Conservation (phyloP, 768 basidiomycete species). For the Amanita inopinata region DNA sequence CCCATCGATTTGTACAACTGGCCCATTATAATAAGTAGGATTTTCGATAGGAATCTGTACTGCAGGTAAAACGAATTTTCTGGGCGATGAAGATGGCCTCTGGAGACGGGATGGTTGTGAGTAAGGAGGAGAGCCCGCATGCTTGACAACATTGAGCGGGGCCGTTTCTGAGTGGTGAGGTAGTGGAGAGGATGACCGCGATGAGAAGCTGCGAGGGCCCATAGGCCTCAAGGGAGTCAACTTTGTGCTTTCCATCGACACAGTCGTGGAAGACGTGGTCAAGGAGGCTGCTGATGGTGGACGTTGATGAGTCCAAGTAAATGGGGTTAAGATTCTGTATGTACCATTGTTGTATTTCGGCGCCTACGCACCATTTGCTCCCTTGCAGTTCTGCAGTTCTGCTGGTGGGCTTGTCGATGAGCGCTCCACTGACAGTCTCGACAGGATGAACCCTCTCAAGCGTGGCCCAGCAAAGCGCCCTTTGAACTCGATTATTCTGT, state of each 20-base stretch:
- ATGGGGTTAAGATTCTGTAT: slow-evolving; percentile 19
- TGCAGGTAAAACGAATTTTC: background rate
- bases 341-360: background rate
- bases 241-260: slow-evolving; percentile 17
- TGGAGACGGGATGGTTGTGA: background rate
- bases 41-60: slow-evolving; percentile 4
- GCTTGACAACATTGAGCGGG: background rate
- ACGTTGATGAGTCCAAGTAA: slow-evolving; percentile 16
- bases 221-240: slow-evolving; percentile 42
- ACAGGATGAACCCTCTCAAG: too few relatives aligned
- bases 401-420: too few relatives aligned
- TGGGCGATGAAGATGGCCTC: background rate
- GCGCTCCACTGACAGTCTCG: too few relatives aligned
- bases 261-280: slow-evolving; percentile 18
- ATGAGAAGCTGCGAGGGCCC: slow-evolving; percentile 22
- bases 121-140: background rate
- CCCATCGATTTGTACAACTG: slow-evolving; percentile 1
- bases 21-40: slow-evolving; percentile 7
- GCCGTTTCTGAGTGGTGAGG: slow-evolving; percentile 5
- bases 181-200: background rate
- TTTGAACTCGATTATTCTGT: too few relatives aligned
- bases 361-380: background rate
- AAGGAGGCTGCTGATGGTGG: slow-evolving; percentile 21
- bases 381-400: too few relatives aligned
- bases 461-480: too few relatives aligned